These are phyloP conservation scores for Albugo candida DNA, from an alignment of 352 stramenopile species.

Conservation along the genomic window DNA sequence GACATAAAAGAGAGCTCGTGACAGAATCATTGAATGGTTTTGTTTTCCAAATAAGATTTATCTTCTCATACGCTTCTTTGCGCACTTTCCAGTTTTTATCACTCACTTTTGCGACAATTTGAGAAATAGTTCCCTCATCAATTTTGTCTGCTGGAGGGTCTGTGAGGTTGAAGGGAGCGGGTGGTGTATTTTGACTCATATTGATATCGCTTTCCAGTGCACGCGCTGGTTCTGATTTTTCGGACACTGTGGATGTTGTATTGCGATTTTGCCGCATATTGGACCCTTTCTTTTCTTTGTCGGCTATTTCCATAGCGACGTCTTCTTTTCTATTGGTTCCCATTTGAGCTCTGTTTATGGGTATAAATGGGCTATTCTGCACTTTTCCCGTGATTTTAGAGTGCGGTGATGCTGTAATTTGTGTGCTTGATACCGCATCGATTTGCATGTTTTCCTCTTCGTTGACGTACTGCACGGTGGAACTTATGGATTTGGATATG, in stretches of 20 bases:
- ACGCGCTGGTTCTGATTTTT: too few relatives aligned
- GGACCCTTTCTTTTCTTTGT: not conserved
- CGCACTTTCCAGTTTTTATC: slow-evolving; percentile 79
- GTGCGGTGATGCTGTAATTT: slow-evolving; percentile 9
- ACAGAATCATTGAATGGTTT: slow-evolving; percentile 24
- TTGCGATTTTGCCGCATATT: not conserved
- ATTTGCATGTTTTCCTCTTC: slow-evolving; percentile 9
- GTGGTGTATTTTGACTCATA: not conserved
- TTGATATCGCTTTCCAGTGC: not conserved
- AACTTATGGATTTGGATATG: slow-evolving; percentile 68
- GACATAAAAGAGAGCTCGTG: slow-evolving; percentile 19
- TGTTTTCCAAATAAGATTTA: slow-evolving; percentile 29
- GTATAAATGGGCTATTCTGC: too few relatives aligned
- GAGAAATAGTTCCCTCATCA: slow-evolving; percentile 1
- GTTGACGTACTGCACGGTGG: slow-evolving; percentile 52
- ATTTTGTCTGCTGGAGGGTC: slow-evolving; percentile 1
- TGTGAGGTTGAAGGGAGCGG: not conserved
- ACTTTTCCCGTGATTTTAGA: not conserved
- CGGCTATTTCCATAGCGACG: not conserved
- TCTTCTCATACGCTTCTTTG: slow-evolving; percentile 61
- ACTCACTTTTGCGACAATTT: slow-evolving; percentile 27
- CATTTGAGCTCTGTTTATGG: not conserved
- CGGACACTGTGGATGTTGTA: not conserved
- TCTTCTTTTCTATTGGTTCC: not conserved
- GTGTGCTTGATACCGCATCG: not conserved